Base-by-base conservation (phyloP, 1,139 yeast species). In the Fermentozyma sake region DNA sequence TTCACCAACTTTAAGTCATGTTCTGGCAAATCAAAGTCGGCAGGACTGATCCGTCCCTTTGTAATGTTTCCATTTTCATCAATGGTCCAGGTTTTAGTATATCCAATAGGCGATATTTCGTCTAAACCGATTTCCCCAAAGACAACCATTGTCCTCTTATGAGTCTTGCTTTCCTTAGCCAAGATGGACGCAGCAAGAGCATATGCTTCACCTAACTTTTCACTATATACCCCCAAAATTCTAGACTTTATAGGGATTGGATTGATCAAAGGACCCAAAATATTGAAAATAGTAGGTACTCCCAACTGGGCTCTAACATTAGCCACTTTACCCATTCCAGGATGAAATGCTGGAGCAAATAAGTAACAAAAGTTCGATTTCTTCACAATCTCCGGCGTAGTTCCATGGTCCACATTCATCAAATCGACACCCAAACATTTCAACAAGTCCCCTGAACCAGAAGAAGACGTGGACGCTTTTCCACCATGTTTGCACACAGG, bases 401-500 rank as follows among this genome's bases (percentile, higher is more conserved):
- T 75, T n/a, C 52, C 38, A 16, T 73, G 65, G 37, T 73, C 79
- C 17, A 87, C 86, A 44, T 76, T 74, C 44, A 74, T 62, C 35
- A 86, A 62, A 38, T 86, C 85, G 12, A 87, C 80, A 0, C 96
- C 97, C 21, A 91, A 67, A 17, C 75, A 68, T 21, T 72, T 66
- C 48, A 91, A 69, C 37, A 91, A 63, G 52, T 91, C 98, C 2
- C 96, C 96, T 1, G 97, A 82, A 0, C 98, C 98, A 1, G 95
- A 84, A 2, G 83, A 57, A 0, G 96, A 85, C 0, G 97, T 87
- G 0, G 95, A 79, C 0, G 98, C 97, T 47, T 91, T 91, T 14
- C 97, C 97, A 14, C 98, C 98, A 52, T 91, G 98, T 48, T 72
- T 89, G 52, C 95, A 85, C 11, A 89, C 79, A 14, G 75, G 72